Conservation (phyloP, 2,329 filamentous ascomycete genomes). For the Rhexocercosporidium sp. region DNA sequence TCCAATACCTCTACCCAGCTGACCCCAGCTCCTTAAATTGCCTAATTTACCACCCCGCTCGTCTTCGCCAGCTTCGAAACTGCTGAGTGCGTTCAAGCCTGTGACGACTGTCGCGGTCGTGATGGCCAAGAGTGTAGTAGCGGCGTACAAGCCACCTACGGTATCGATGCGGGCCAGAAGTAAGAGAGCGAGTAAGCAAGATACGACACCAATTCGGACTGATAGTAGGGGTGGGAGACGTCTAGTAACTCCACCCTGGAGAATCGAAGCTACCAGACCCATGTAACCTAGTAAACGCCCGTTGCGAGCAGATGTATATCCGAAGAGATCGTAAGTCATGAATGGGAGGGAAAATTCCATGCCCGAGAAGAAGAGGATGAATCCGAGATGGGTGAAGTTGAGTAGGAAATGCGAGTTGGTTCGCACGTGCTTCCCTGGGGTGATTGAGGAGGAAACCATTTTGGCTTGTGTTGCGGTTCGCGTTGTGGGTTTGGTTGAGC, state of each 20-base stretch:
- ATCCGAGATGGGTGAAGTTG: constrained; percentile 85
- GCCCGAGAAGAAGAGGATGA: constrained; percentile 95
- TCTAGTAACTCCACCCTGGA: constrained; percentile 91
- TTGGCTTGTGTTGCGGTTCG: constrained; percentile 21
- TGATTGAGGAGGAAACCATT: constrained; percentile 35
- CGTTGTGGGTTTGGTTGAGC: constrained; percentile 24
- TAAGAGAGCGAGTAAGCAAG: constrained; percentile 80
- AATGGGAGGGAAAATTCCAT: constrained; percentile 98
- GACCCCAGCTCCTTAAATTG: constrained; percentile 79
- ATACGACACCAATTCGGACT: constrained; percentile 77
- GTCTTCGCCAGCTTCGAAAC: constrained; percentile 80
- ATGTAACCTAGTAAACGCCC: constrained; percentile 89
- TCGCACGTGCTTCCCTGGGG: constrained; percentile 33
- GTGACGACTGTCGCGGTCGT: constrained; percentile 96
- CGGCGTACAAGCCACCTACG: constrained; percentile 74
- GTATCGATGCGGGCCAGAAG: constrained; percentile 74
- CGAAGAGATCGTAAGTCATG: constrained; percentile 94
- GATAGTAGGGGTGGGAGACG: constrained; percentile 81
- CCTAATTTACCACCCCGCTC: constrained; percentile 90
- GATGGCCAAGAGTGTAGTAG: constrained; percentile 82
- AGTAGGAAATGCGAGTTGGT: constrained; percentile 86
- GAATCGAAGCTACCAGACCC: constrained; percentile 86
- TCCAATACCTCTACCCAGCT: constrained; percentile 85
- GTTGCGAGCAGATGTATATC: constrained; percentile 78
- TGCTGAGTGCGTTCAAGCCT: constrained; percentile 87